Evolutionary conservation across 139 green algal species (phyloP), one percentile per base, ranked within the genome.

Genomic region (Yamagishiella unicocca): DNA sequence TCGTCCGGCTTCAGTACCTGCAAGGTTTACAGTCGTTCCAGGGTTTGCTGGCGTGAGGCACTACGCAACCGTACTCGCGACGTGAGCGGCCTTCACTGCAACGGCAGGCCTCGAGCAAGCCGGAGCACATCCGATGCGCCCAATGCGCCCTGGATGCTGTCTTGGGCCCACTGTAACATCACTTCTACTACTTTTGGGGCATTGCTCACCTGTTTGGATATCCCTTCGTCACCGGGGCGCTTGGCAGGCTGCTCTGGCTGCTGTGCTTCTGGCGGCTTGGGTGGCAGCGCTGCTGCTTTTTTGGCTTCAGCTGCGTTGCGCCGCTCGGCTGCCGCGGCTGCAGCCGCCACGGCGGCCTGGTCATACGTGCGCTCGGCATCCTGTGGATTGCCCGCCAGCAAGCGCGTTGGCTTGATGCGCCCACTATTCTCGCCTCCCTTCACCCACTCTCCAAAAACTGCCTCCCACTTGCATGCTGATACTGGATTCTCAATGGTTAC

Each of bases 371-470:
- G 12, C 25, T 87, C 67, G 0, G 82, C 82, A 3, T 46, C 82
- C 50, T 58, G 29, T 8, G 66, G 6, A 0, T 25, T 61, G 25
- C 90, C 86, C 40, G 75, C 67, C 67, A 93, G 38, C 54, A 88
- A 31, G 31, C 42, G 58, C 8, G 86, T 40, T 4, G 83, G 82
- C 50, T 80, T 64, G 6, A 10, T 64, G 17, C 25, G 55, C 27
- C 14, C 83, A 27, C 77, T 71, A 58, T 55, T 42, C 66, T 89
- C 85, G 3, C 90, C 87, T 2, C 78, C 70, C 64, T 88, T 91
- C 27, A 93, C 67, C 90, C 90, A 93, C 8, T 55, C 38, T 21
- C 88, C 66, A 66, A 91, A 93, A 2, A 53, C 29, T 8, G 83
- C 90, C 64, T 90, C 87, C 70, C 84, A 93, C 31, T 77, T 88